A percentile compares a stretch with the other conserved stretches of the same genome.
Evolutionary conservation across 306 rosid species (phyloP).

Genomic region (Cucurbita argyrosperma): DNA sequence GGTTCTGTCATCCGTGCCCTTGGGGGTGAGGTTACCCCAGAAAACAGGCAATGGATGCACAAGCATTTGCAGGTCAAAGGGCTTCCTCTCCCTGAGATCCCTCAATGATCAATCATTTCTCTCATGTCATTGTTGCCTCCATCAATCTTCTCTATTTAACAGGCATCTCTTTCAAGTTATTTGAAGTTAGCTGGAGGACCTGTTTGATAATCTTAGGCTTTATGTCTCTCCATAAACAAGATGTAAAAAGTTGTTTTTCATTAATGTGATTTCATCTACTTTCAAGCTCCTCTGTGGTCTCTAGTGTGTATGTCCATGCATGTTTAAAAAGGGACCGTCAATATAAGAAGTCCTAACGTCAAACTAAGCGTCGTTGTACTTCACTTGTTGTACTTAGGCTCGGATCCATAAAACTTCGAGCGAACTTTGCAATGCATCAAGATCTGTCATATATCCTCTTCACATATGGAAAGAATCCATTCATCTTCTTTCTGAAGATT

Average conservation of each 20-base stretch:
- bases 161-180: not conserved
- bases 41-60: slow-evolving; percentile 86
- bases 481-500: not conserved
- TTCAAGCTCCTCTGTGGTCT: not conserved
- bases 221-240: not conserved
- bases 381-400: no score
- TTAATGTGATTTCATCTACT: not conserved
- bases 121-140: not conserved
- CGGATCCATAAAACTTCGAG: no score
- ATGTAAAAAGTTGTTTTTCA: not conserved
- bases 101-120: slow-evolving; percentile 9
- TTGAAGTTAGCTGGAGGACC: not conserved
- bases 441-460: not conserved
- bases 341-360: no score
- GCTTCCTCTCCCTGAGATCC: slow-evolving; percentile 33
- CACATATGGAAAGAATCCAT: not conserved
- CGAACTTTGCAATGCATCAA: not conserved
- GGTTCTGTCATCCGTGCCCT: slow-evolving; percentile 79
- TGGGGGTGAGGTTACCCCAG: slow-evolving; percentile 77
- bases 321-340: no score
- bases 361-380: no score
- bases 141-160: not conserved
- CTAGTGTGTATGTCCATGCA: not conserved
- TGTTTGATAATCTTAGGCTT: not conserved
- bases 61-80: slow-evolving; percentile 69